Base-by-base conservation (phyloP, 139 green algal genomes). In the Chlorella ohadii region DNA sequence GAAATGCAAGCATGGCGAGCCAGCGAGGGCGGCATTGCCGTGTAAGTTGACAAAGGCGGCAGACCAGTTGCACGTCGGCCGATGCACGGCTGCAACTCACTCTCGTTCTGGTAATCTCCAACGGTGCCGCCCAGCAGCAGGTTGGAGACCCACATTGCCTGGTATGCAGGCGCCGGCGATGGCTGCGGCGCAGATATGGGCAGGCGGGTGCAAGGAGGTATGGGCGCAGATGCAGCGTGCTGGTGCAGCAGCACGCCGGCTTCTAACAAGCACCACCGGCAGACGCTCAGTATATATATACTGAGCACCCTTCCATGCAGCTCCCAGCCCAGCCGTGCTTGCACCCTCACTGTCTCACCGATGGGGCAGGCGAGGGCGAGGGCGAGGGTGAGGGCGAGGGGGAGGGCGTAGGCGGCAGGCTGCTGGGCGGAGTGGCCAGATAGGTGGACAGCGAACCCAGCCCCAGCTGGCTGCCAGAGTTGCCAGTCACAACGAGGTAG, bases 81-180 rank as follows among this genome's bases (percentile, higher is more conserved):
- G n/a, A n/a, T n/a, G n/a, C n/a, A n/a, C n/a, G n/a, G n/a, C n/a
- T n/a, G n/a, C n/a, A n/a, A 36, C 27, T 38, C 64, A 38, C 15
- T 31, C n/a, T 5, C 6, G 64, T 71, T 23, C n/a, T 47, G 1
- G 55, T 66, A 81, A 31, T 3, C 19, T 33, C 33, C 74, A 1
- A 70, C 51, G 74, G 67, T 81, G 55, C 74, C 74, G 36, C 74
- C 74, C 12, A 81, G 28, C 33, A 81, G 55, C 33, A 81, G 74
- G 55, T 68, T 68, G 55, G 22, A 36, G 16, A 81, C 55, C 51
- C 51, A 81, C 74, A 81, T 51, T 0, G 22, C 65, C 33, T 81
- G n/a, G 25, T 38, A 81, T 0, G 72, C 4, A 5, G 28, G 28
- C 12, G 38, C 31, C 1, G 75, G 75, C 16, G 75, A 25, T 2